Base-by-base conservation (phyloP, 164 flowering plant genomes). In the Chloranthus sessilifolius region DNA sequence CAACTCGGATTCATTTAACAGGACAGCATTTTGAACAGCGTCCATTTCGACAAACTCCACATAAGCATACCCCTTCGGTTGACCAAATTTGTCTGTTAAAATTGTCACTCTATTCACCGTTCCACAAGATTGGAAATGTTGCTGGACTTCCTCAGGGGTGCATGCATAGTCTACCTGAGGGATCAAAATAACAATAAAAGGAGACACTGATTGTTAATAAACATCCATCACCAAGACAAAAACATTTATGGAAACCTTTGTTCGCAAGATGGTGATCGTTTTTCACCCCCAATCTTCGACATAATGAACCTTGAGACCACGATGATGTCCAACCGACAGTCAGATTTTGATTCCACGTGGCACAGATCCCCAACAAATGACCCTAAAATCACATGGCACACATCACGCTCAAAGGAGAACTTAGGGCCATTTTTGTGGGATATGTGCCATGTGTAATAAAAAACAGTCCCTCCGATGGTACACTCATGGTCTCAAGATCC, bases 31-130 rank as follows among this genome's bases (percentile, higher is more conserved):
- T 59, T 75, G 89, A 60, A 85, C 79, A 56, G 95, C 95, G 47
- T 85, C 95, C 43, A 61, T n/a, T 66, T 80, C 88, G 26, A 74
- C 83, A 72, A 85, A 85, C 62, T 85, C 95, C 25, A 85, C 90
- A 46, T 85, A 85, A 37, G 95, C 88, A 75, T 80, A 85, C 50
- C 95, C 95, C 59, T 85, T 85, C 5, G 95, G 87, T 60, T 80
- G 88, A 43, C 89, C 95, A 75, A 80, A 80, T 58, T 82, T 83
- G 72, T 85, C 83, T 0, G 88, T 77, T 76, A 78, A 74, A 51
- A 85, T 85, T 0, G 95, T 82, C 50, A 85, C 95, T 54, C 95
- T 73, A 60, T 85, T 85, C 58, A 85, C 88, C 1, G 85, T 82
- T 58, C 89, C 89, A 70, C 95, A 82, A 3, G 94, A 78, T 39